Evolutionary conservation across 768 basidiomycete genomes (phyloP), one percentile per base, ranked within the genome.

Genomic region (Tremella mesenterica): DNA sequence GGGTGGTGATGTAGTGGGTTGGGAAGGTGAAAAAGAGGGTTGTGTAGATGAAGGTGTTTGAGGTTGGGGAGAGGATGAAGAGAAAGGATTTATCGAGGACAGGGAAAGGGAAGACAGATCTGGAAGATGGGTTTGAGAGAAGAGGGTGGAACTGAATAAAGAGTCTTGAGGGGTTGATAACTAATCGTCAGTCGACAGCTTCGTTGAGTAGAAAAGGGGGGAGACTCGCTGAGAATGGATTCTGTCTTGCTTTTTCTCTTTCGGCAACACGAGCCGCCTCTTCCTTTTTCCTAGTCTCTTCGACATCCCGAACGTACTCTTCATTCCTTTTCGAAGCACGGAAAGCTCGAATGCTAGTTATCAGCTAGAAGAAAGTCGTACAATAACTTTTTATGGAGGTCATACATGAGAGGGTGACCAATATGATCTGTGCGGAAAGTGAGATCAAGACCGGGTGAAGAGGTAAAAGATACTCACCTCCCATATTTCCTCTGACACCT

Each of bases 271-370:
- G 59, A 21, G 49, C 50, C 13, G 58, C 54, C 50, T 69, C 69
- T 23, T 60, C 56, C 29, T 39, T 48, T 14, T 53, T 56, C 20
- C 60, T 49, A 46, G 64, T 64, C 39, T 56, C 62, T 34, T 61
- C 63, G 0, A 64, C 71, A 54, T 73, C 71, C 16, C 44, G 50
- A 1, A 66, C 67, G 51, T 73, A 73, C 33, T 61, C 64, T 10
- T 73, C 71, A 44, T 73, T 73, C 46, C 67, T 47, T 12, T 48
- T 50, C 9, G 69, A 71, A 7, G 69, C 71, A 48, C 71, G 46
- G 55, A 62, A 73, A 6, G 71, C 71, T 53, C 71, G 57, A 10
- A 73, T 59, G 50, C 67, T 67, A n/a, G n/a, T n/a, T n/a, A n/a
- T n/a, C n/a, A n/a, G n/a, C n/a, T n/a, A n/a, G n/a, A n/a, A n/a